Evolutionary conservation across 257 asterid genomes (phyloP).

Genomic region (Fraxinus excelsior): DNA sequence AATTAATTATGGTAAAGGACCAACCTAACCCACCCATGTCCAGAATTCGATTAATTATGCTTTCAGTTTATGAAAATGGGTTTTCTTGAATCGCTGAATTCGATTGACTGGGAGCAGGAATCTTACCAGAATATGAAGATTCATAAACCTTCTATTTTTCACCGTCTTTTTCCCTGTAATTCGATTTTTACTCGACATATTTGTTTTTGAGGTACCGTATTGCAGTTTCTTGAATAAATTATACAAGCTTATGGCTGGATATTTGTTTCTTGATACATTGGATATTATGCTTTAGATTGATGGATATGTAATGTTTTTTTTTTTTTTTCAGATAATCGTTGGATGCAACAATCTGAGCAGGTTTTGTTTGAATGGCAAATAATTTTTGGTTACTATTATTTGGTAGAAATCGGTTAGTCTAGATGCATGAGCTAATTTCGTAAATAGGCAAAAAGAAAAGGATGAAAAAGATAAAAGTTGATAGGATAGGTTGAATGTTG

Average conservation of each 20-base stretch:
- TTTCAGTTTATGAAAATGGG: too few species aligned
- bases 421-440: not conserved
- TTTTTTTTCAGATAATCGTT: not conserved
- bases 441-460: not conserved
- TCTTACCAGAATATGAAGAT: slow-evolving; percentile 74
- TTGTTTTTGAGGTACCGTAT: slow-evolving; percentile 69
- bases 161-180: slow-evolving; percentile 72
- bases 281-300: not conserved
- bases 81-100: slow-evolving; percentile 40
- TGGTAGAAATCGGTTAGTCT: not conserved
- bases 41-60: too few species aligned
- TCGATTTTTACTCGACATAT: slow-evolving; percentile 85
- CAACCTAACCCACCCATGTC: too few species aligned
- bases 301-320: not conserved
- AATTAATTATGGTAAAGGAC: too few species aligned
- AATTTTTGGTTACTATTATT: not conserved
- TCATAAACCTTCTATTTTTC: slow-evolving; percentile 64
- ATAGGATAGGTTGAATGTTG: not conserved
- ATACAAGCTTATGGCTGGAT: not conserved
- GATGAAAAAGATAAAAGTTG: too few species aligned
- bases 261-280: not conserved
- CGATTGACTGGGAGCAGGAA: slow-evolving; percentile 78
- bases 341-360: not conserved
- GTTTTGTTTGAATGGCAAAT: not conserved
- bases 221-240: not conserved